Conservation (phyloP, 768 basidiomycete genomes). For the Tricholoma bakamatsutake region DNA sequence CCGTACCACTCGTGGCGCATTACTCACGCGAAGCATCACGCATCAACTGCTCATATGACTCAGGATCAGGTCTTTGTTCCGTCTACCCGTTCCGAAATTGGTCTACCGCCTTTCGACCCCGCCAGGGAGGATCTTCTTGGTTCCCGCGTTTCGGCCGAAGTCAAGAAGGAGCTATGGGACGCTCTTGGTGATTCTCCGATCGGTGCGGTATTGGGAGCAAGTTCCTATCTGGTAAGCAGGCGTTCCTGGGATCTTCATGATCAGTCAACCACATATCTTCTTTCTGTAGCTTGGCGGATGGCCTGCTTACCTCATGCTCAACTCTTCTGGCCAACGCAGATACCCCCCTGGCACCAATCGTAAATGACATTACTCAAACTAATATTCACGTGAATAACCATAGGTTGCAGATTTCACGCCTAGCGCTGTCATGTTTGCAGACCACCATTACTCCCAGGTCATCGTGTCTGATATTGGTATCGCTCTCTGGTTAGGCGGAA, state of each 20-base stretch:
- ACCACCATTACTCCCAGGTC: slow-evolving; percentile 72
- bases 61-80: slow-evolving; percentile 97
- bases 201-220: slow-evolving; percentile 47
- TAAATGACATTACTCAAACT: slow-evolving; percentile 30
- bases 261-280: not conserved
- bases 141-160: slow-evolving; percentile 56
- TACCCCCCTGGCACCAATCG: slow-evolving; percentile 81
- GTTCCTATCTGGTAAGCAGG: slow-evolving; percentile 54
- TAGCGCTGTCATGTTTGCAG: slow-evolving; percentile 71
- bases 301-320: slow-evolving; percentile 76
- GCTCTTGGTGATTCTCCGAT: slow-evolving; percentile 91
- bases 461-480: slow-evolving; percentile 82
- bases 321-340: slow-evolving; percentile 78
- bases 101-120: slow-evolving; percentile 60
- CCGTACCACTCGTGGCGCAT: slow-evolving; percentile 98
- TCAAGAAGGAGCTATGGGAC: slow-evolving; percentile 73
- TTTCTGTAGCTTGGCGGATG: slow-evolving; percentile 65
- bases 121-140: slow-evolving; percentile 62
- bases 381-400: not conserved
- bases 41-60: slow-evolving; percentile 87
- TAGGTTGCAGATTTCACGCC: slow-evolving; percentile 64
- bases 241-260: not conserved
- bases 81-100: slow-evolving; percentile 69
- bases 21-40: slow-evolving; percentile 92
- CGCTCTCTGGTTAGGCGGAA: slow-evolving; percentile 57